Evolutionary conservation across 768 basidiomycete species (phyloP).

Genomic region (Rhizopogon salebrosus): DNA sequence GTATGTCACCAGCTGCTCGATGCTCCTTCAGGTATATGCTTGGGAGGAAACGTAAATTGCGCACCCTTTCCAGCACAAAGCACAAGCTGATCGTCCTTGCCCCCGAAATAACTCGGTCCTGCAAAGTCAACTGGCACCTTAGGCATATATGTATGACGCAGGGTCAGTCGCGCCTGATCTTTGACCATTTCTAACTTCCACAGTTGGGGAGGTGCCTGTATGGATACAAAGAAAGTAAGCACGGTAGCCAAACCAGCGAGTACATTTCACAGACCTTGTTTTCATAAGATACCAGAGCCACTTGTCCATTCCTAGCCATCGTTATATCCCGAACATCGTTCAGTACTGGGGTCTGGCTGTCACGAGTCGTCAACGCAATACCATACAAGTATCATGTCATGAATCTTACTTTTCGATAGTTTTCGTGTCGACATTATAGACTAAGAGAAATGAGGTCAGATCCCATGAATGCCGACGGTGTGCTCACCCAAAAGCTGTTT

Average conservation of each 20-base stretch:
- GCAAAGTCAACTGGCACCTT: conserved; percentile 65
- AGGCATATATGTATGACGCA: conserved; percentile 68
- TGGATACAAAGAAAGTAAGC: background rate
- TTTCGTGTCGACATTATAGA: conserved; percentile 62
- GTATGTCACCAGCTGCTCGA: conserved; percentile 62
- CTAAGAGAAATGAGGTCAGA: conserved; percentile 27
- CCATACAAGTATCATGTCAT: background rate
- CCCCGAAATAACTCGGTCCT: conserved; percentile 72
- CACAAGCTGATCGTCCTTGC: conserved; percentile 68
- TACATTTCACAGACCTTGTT: conserved; percentile 46
- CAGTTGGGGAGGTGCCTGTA: conserved; percentile 60
- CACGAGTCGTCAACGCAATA: conserved; percentile 4
- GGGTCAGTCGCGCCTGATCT: conserved; percentile 33
- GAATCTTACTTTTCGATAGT: conserved; percentile 55
- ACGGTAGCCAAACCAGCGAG: background rate
- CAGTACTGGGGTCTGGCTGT: conserved; percentile 65
- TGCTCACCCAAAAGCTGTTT: conserved; percentile 67
- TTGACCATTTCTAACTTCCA: conserved; percentile 61
- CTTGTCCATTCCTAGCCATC: conserved; percentile 50
- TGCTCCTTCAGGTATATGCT: background rate
- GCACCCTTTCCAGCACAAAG: conserved; percentile 67
- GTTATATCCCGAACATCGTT: conserved; percentile 72
- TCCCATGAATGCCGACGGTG: background rate
- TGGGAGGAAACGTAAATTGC: conserved; percentile 2
- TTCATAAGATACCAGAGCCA: conserved; percentile 70